Percentiles rank a stretch among this genome's conserved stretches.
phyloP scores from a whole-genome alignment of 202 grass and related monocot species.

The Setaria viridis region DNA sequence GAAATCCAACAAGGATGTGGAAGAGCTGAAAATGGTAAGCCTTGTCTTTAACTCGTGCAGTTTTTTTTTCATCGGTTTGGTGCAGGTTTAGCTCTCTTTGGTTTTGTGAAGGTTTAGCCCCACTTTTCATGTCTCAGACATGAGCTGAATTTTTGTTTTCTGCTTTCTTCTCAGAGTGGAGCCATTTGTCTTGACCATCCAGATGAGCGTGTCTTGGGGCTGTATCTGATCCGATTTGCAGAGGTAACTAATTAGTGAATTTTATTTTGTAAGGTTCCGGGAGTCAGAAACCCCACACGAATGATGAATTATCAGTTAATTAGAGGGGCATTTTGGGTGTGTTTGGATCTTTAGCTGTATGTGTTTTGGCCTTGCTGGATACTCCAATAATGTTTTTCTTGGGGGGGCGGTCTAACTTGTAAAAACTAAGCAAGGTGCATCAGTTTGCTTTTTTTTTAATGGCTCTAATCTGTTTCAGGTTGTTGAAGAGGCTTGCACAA shows the following conservation, averaged over 20 bases:
- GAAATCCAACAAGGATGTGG: constrained; percentile 85
- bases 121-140: background rate
- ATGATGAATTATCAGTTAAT: background rate
- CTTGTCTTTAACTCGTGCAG: constrained; percentile 30
- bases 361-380: background rate
- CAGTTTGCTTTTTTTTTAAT: constrained; percentile 6
- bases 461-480: constrained; percentile 57
- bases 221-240: constrained; percentile 91
- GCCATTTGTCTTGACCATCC: constrained; percentile 69
- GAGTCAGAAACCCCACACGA: background rate
- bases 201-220: constrained; percentile 83
- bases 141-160: constrained; percentile 14
- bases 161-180: constrained; percentile 68
- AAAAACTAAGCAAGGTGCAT: background rate
- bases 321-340: background rate
- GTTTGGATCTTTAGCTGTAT: background rate
- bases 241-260: constrained; percentile 60
- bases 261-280: background rate
- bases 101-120: constrained; percentile 7
- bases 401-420: background rate
- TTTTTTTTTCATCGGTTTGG: background rate
- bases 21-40: constrained; percentile 75
- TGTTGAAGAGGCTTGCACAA: constrained; percentile 86
- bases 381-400: background rate
- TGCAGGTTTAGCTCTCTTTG: constrained; percentile 4